A percentile compares a stretch with the other conserved stretches of the same genome.
Evolutionary conservation across 2,329 filamentous ascomycete genomes (phyloP).

Genomic region (Dichotomopilus funicola): DNA sequence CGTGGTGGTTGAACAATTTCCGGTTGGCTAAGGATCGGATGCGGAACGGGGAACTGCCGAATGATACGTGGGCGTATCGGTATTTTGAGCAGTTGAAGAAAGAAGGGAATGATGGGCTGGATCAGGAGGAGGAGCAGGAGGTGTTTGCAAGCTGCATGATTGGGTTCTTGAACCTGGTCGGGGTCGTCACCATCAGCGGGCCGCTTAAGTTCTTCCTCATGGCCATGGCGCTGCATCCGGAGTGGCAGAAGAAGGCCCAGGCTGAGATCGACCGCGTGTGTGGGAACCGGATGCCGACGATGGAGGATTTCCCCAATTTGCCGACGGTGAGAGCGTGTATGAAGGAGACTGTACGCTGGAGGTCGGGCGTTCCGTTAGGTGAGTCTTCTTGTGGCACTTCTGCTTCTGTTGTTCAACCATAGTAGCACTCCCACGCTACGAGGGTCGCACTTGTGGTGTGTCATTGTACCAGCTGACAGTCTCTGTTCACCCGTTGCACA

Average conservation of each 20-base stretch:
- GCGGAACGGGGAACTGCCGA: conserved; percentile 34
- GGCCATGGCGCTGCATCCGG: conserved; percentile 46
- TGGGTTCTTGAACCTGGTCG: conserved; percentile 45
- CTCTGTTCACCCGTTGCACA: conserved; percentile 12
- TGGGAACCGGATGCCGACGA: conserved; percentile 45
- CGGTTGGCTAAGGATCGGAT: conserved; percentile 37
- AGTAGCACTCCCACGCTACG: not conserved
- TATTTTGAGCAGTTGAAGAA: conserved; percentile 40
- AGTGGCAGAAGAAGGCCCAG: conserved; percentile 47
- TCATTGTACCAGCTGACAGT: not conserved
- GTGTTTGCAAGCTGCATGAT: conserved; percentile 45
- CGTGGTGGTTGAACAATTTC: conserved; percentile 42
- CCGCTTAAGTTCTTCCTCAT: conserved; percentile 47
- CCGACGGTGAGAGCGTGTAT: conserved; percentile 49
- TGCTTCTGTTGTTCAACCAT: not conserved
- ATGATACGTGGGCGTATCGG: conserved; percentile 42
- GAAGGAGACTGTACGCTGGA: conserved; percentile 54
- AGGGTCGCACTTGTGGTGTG: not conserved
- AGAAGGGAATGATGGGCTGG: conserved; percentile 34
- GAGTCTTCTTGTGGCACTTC: conserved; percentile 13
- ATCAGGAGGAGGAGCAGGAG: conserved; percentile 38
- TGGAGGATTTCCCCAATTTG: conserved; percentile 43
- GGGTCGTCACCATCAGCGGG: conserved; percentile 43
- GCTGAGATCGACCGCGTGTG: conserved; percentile 52
- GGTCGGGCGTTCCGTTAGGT: conserved; percentile 49